Evolutionary conservation across 192 early-diverging fungal genomes (phyloP).

Genomic region (Coemansia sp.): DNA sequence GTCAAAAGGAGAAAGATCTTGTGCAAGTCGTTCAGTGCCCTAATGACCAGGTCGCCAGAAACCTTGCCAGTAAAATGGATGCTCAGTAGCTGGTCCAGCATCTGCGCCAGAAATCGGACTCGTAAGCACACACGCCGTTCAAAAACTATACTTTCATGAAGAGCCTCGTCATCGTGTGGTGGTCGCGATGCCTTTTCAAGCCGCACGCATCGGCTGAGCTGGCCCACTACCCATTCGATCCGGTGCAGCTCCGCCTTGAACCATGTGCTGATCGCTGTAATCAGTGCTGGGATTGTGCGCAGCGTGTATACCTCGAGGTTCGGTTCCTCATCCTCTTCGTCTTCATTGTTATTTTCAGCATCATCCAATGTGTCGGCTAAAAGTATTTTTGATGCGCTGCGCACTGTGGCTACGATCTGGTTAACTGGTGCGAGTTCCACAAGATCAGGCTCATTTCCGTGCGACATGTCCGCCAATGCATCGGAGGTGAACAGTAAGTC

Average conservation of each 20-base stretch:
- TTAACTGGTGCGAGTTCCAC: slow-evolving; percentile 23
- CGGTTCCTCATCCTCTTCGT: slow-evolving; percentile 16
- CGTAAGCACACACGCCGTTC: slow-evolving; percentile 43
- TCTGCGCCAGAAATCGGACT: slow-evolving; percentile 16
- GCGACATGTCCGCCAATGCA: not conserved
- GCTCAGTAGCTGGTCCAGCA: slow-evolving; percentile 24
- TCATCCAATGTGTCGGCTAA: not conserved
- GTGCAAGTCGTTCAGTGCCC: slow-evolving; percentile 36
- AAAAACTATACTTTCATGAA: slow-evolving; percentile 14
- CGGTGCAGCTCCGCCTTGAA: slow-evolving; percentile 29
- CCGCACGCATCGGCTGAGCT: slow-evolving; percentile 19
- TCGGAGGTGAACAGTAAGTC: not conserved
- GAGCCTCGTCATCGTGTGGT: not conserved
- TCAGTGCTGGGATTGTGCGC: slow-evolving; percentile 29
- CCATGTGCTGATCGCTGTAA: slow-evolving; percentile 16
- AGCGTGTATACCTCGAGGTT: slow-evolving; percentile 20
- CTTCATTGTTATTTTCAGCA: not conserved
- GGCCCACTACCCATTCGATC: slow-evolving; percentile 29
- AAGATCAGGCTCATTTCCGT: not conserved
- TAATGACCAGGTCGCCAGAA: slow-evolving; percentile 23
- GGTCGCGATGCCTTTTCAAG: slow-evolving; percentile 10
- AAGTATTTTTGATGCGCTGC: slow-evolving; percentile 20
- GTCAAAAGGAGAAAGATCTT: slow-evolving; percentile 23
- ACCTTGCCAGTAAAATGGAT: slow-evolving; percentile 7
- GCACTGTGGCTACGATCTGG: slow-evolving; percentile 15